Evolutionary conservation across 2,329 filamentous ascomycete genomes (phyloP), one percentile per base, ranked within the genome.

Genomic region (Coniochaeta sp.): DNA sequence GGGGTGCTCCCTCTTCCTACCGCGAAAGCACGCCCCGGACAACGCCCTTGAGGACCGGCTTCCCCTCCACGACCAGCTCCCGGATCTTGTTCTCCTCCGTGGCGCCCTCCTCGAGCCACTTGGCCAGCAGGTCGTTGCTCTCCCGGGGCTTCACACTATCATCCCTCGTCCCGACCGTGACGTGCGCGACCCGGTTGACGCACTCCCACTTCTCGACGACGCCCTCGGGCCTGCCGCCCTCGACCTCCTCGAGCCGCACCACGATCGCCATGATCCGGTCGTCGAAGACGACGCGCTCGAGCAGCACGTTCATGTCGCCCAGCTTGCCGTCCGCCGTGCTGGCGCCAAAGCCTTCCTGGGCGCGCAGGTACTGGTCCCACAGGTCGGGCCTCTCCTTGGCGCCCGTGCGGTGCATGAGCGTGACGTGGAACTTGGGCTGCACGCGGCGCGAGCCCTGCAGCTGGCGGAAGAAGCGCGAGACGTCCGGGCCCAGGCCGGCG

Each of bases 351-450:
- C 75, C 71, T 12, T 72, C 73, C 66, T 90, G 85, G 1, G 90
- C 74, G n/a, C 81, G 75, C 5, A 71, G 72, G 66, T 97, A 93
- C 59, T 80, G 82, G 59, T 88, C 76, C 95, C 95, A 99, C 59
- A 93, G 78, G 9, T 88, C 83, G 0, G 87, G 82, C 64, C 87
- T 74, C 32, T 87, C 75, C 44, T 79, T 78, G 10, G 84, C 77
- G 2, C 77, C 79, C 12, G 88, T 86, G 55, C 88, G 87, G 73
- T 99, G 95, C 72, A 97, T 91, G 42, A 99, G 82, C 0, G 95
- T 99, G 61, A 99, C 90, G 71, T 99, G 95, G 72, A 98, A 99
- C 44, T 87, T 81, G n/a, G 81, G 71, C 73, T 98, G 93, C 6
- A 98, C 76, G 59, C 95, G 89, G 22, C 88, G 82, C 2, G 81